Conservation (phyloP, 1,284 basidiomycete species). For the Schizopora paradoxa region DNA sequence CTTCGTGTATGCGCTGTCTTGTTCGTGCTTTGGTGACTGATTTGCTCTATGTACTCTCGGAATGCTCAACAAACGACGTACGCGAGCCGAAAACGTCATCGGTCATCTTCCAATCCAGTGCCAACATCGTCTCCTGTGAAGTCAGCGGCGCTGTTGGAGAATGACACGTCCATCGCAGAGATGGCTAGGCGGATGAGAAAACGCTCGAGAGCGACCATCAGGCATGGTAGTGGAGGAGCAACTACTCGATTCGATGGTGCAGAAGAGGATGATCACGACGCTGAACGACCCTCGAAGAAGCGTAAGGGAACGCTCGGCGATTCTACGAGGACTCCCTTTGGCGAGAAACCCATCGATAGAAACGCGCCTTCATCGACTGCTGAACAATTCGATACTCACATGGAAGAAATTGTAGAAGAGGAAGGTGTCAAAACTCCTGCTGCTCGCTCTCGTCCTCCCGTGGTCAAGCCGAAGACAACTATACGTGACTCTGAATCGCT, state of each 20-base stretch:
- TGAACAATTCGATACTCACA: too few species aligned
- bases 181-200: conserved; percentile 47
- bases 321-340: too few species aligned
- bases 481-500: conserved; percentile 21
- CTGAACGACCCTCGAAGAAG: conserved; percentile 12
- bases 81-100: conserved; percentile 12
- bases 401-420: too few species aligned
- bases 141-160: conserved; percentile 27
- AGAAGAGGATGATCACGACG: conserved; percentile 1
- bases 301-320: too few species aligned
- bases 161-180: conserved; percentile 35
- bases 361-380: too few species aligned
- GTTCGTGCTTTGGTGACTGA: too few species aligned
- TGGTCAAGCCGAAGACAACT: conserved; percentile 13
- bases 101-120: conserved; percentile 13
- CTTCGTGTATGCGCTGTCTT: background rate
- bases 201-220: conserved; percentile 33
- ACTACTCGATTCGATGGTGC: too few species aligned
- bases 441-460: too few species aligned
- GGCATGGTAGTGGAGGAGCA: background rate
- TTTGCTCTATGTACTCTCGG: conserved; percentile 12
- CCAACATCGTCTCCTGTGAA: conserved; percentile 36
- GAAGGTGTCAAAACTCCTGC: too few species aligned
- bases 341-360: too few species aligned
- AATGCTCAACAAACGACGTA: conserved; percentile 7